Evolutionary conservation across 2,329 filamentous ascomycete genomes (phyloP), one percentile per base, ranked within the genome.

Genomic region (Diatrype stigma): DNA sequence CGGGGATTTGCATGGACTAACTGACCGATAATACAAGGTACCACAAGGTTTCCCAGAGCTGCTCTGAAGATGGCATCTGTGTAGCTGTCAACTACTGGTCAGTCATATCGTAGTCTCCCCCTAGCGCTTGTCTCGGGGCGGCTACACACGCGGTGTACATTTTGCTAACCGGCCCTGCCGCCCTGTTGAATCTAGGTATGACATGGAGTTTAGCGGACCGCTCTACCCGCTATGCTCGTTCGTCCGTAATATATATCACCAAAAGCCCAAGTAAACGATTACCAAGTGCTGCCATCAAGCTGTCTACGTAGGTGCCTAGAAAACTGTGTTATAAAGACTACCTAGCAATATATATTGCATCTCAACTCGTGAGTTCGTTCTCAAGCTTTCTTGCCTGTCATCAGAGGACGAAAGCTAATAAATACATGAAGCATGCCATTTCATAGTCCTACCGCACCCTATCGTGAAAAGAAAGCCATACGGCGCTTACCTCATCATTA

Each of bases 41-140:
- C 64, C 89, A 94, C 65, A 91, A 93, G 65, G 89, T 94, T 4
- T 83, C 80, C 6, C 89, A 94, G 64, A 84, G 79, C 2, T 84
- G 82, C 56, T 77, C 76, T 0, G 72, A 81, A 0, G 87, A 91
- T 55, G 86, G 85, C 0, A 82, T 92, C 30, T 90, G 88, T 40
- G 82, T 87, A 50, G 87, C 89, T 1, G 84, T 91, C 35, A 94
- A 94, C 62, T 93, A 93, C 67, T 94, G 89, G 86, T 86, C 67
- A 63, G 73, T 60, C 12, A 48, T 32, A 30, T 30, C n/a, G n/a
- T n/a, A n/a, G n/a, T n/a, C n/a, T n/a, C n/a, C n/a, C n/a, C n/a
- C n/a, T n/a, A 26, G 14, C 3, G 21, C 35, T 30, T 19, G 17
- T 42, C 19, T 11, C 19, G 19, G 6, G 8, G 2, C 19, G 19